Conservation (phyloP, 768 basidiomycete genomes). For the Russula foetens region DNA sequence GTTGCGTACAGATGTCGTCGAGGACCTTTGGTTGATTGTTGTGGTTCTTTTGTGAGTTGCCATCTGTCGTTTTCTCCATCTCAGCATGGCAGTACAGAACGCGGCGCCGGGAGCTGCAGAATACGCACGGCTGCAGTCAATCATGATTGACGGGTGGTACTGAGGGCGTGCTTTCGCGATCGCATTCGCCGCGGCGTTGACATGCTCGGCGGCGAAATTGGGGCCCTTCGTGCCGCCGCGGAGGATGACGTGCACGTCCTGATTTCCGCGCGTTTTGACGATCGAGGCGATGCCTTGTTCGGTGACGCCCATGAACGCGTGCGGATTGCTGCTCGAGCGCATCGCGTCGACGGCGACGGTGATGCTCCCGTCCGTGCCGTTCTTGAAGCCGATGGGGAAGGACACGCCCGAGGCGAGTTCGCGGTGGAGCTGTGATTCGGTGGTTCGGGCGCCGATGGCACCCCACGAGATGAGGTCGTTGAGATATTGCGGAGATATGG, state of each 20-base stretch:
- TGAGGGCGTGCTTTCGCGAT: constrained; percentile 56
- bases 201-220: constrained; percentile 73
- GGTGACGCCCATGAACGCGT: constrained; percentile 93
- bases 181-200: constrained; percentile 49
- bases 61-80: constrained; percentile 46
- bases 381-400: constrained; percentile 99
- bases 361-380: constrained; percentile 91
- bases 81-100: neutral
- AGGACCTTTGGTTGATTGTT: constrained; percentile 83
- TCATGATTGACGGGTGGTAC: constrained; percentile 66
- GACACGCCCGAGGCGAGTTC: constrained; percentile 94
- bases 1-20: constrained; percentile 63
- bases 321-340: constrained; percentile 84
- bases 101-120: neutral
- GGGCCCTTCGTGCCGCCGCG: constrained; percentile 89
- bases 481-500: constrained; percentile 76
- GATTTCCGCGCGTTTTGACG: constrained; percentile 63
- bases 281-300: constrained; percentile 89
- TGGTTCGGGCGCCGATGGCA: constrained; percentile 95
- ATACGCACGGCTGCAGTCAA: constrained; percentile 52
- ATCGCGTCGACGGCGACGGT: constrained; percentile 94
- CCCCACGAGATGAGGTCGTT: constrained; percentile 86
- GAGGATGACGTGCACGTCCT: constrained; percentile 90
- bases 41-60: constrained; percentile 95
- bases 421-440: constrained; percentile 94